Percentiles rank a stretch among this genome's conserved stretches.
Evolutionary conservation across 164 flowering plant genomes (phyloP).

Genomic region (Saururus chinensis): DNA sequence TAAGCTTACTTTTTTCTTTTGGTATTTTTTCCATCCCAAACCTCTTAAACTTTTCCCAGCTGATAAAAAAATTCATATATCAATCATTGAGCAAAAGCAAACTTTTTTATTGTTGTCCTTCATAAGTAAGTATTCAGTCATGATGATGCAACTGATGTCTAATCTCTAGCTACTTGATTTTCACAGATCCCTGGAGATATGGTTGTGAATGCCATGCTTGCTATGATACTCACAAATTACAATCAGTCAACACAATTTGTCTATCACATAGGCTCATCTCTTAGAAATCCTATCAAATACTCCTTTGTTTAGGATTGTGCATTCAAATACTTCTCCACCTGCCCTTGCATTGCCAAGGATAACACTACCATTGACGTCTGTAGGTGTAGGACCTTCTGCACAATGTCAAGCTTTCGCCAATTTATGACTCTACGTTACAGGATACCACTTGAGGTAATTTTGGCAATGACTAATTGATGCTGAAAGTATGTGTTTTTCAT

Average conservation of each 20-base stretch:
- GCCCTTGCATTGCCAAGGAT: conserved; percentile 44
- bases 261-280: conserved; percentile 63
- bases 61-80: too few relatives aligned
- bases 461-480: not conserved
- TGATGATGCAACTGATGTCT: not conserved
- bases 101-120: too few relatives aligned
- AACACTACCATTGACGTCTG: conserved; percentile 45
- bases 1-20: too few relatives aligned
- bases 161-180: not conserved
- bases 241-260: conserved; percentile 19
- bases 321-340: conserved; percentile 29
- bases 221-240: conserved; percentile 43
- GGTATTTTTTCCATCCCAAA: too few relatives aligned
- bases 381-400: conserved; percentile 13
- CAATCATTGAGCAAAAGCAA: too few relatives aligned
- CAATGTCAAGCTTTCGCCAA: conserved; percentile 37
- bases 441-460: conserved; percentile 45
- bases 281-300: conserved; percentile 29
- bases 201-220: conserved; percentile 73
- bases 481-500: too few relatives aligned
- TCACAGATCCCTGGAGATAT: conserved; percentile 80
- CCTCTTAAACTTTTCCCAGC: too few relatives aligned
- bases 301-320: conserved; percentile 14
- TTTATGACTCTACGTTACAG: conserved; percentile 44
- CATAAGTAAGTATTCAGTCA: too few relatives aligned